Percentiles rank a stretch among this genome's conserved stretches.
These are phyloP conservation scores for Xylaria palmicola DNA, from an alignment of 495 filamentous ascomycete species.

Conservation along the genomic window DNA sequence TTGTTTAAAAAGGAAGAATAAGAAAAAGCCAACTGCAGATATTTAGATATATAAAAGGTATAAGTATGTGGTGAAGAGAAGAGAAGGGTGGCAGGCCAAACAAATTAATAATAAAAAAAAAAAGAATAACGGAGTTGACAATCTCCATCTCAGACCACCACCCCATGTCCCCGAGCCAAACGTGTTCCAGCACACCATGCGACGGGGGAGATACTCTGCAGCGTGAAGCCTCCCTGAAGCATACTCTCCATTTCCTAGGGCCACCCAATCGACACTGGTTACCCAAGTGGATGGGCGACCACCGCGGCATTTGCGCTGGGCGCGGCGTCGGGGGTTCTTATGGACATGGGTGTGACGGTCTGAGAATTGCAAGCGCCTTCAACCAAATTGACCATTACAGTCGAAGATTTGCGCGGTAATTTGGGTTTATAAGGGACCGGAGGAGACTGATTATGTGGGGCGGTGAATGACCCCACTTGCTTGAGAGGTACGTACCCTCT, in stretches of 20 bases:
- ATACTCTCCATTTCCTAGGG: slow-evolving; percentile 52
- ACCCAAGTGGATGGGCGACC: slow-evolving; percentile 49
- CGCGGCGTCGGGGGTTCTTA: slow-evolving; percentile 48
- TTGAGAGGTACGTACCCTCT: no score
- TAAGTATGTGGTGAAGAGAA: no score
- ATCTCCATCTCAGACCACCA: slow-evolving; percentile 46
- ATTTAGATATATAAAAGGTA: no score
- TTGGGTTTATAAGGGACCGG: slow-evolving; percentile 21
- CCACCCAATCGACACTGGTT: slow-evolving; percentile 48
- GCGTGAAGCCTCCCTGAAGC: slow-evolving; percentile 53
- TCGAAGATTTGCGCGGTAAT: slow-evolving; percentile 6
- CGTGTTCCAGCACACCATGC: slow-evolving; percentile 54
- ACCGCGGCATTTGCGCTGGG: slow-evolving; percentile 55
- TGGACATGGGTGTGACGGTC: slow-evolving; percentile 43
- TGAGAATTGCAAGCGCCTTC: slow-evolving; percentile 50
- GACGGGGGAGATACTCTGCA: slow-evolving; percentile 55
- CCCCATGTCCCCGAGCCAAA: slow-evolving; percentile 49
- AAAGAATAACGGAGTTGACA: slow-evolving; percentile 44
- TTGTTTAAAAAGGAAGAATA: slow-evolving; percentile 21
- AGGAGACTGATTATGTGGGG: no score
- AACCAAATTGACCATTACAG: slow-evolving; percentile 52
- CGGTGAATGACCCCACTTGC: no score
- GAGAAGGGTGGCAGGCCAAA: no score
- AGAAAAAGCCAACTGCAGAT: no score
- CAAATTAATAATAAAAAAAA: no score